phyloP scores from a whole-genome alignment of 129 eudicot species.

The Helichrysum umbraculigerum region DNA sequence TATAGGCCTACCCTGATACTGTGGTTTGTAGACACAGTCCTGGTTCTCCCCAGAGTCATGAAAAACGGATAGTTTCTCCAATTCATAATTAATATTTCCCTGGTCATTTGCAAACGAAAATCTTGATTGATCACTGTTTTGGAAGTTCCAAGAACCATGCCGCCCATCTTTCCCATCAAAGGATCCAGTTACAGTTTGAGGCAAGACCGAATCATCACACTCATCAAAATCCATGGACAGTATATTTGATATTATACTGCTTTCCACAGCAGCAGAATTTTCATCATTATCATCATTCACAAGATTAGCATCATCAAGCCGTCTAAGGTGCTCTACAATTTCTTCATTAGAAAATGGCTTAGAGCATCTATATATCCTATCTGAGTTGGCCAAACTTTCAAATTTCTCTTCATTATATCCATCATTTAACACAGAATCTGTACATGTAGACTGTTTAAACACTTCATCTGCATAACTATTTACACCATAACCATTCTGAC shows the following conservation, averaged over 20 bases:
- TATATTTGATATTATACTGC: conserved; percentile 65
- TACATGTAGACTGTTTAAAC: conserved; percentile 38
- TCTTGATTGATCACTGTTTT: conserved; percentile 41
- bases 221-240: conserved; percentile 59
- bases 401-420: conserved; percentile 50
- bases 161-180: conserved; percentile 38
- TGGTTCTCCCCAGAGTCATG: conserved; percentile 46
- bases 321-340: conserved; percentile 68
- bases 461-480: conserved; percentile 46
- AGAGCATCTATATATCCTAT: conserved; percentile 60
- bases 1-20: conserved; percentile 46
- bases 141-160: conserved; percentile 50
- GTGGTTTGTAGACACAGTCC: conserved; percentile 56
- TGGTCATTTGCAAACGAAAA: conserved; percentile 47
- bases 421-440: conserved; percentile 33
- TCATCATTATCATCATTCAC: conserved; percentile 46
- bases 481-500: conserved; percentile 41
- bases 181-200: conserved; percentile 42
- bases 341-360: conserved; percentile 72
- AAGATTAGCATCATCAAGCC: conserved; percentile 47
- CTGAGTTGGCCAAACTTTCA: conserved; percentile 60
- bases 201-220: conserved; percentile 55
- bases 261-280: conserved; percentile 54
- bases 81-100: conserved; percentile 35
- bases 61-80: conserved; percentile 25